Conservation (phyloP, 306 rosid species). For the Arachis hypogaea region DNA sequence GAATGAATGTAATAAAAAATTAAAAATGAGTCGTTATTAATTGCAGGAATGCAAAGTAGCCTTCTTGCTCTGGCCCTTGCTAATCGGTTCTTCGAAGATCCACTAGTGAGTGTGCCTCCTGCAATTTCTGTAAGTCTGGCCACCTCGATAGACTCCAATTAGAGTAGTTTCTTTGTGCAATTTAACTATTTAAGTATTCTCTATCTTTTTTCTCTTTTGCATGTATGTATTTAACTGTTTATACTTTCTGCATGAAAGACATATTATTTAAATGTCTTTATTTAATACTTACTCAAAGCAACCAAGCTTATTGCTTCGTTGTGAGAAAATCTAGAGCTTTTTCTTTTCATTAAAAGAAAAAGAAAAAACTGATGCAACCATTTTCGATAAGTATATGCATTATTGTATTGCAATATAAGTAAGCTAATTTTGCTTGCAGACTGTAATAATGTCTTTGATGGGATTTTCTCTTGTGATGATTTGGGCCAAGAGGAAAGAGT, state of each 20-base stretch:
- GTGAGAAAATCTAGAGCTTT: constrained; percentile 13
- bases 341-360: constrained; percentile 5
- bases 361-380: constrained; percentile 9
- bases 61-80: constrained; percentile 98
- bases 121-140: constrained; percentile 82
- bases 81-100: constrained; percentile 84
- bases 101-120: constrained; percentile 82
- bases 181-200: background rate
- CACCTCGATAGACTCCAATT: constrained; percentile 29
- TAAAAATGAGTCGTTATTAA: background rate
- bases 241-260: background rate
- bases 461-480: constrained; percentile 90
- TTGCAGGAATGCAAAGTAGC: constrained; percentile 95
- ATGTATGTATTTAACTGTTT: background rate
- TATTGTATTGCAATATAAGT: too few species aligned
- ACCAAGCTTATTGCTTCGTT: constrained; percentile 11
- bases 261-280: constrained; percentile 12
- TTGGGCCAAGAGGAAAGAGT: constrained; percentile 68
- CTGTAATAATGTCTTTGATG: constrained; percentile 94
- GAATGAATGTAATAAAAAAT: too few species aligned
- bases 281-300: constrained; percentile 6
- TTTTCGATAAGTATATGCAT: background rate
- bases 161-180: background rate
- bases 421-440: constrained; percentile 59
- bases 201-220: background rate